Percentiles rank a stretch among this genome's conserved stretches.
Evolutionary conservation across 2,329 filamentous ascomycete genomes (phyloP).

Genomic region (Sporothrix schenckii): DNA sequence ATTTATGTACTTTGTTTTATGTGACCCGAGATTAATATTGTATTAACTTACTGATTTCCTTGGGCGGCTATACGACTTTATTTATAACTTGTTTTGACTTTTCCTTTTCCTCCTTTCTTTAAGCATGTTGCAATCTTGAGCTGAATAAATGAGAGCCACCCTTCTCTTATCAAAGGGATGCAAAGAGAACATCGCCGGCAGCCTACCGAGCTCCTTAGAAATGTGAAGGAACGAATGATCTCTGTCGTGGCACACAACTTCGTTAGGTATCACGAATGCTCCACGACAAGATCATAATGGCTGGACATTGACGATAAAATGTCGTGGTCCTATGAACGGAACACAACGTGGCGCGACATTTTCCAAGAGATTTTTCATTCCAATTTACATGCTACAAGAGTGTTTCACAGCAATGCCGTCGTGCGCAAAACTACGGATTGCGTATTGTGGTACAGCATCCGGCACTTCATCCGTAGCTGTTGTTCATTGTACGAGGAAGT

Average conservation of each 20-base stretch:
- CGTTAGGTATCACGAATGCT: neutral
- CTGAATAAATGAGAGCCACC: too few species aligned
- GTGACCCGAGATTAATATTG: too few species aligned
- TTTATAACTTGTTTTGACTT: too few species aligned
- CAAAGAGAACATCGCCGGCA: too few species aligned
- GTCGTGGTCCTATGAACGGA: neutral
- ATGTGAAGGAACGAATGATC: neutral
- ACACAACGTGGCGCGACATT: too few species aligned
- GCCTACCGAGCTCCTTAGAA: neutral
- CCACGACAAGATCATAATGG: too few species aligned
- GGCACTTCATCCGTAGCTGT: neutral
- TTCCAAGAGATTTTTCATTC: neutral
- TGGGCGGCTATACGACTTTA: too few species aligned
- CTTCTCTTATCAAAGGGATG: too few species aligned
- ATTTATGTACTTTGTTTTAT: too few species aligned
- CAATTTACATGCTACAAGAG: conserved; percentile 18
- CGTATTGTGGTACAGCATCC: neutral
- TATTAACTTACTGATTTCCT: too few species aligned
- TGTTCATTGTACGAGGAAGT: neutral
- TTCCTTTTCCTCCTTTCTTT: too few species aligned
- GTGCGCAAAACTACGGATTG: neutral
- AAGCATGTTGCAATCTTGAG: too few species aligned
- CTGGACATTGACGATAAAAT: neutral
- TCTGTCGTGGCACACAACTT: neutral
- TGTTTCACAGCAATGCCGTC: conserved; percentile 1